Base-by-base conservation (phyloP, 768 basidiomycete species). In the Suillus clintonianus region DNA sequence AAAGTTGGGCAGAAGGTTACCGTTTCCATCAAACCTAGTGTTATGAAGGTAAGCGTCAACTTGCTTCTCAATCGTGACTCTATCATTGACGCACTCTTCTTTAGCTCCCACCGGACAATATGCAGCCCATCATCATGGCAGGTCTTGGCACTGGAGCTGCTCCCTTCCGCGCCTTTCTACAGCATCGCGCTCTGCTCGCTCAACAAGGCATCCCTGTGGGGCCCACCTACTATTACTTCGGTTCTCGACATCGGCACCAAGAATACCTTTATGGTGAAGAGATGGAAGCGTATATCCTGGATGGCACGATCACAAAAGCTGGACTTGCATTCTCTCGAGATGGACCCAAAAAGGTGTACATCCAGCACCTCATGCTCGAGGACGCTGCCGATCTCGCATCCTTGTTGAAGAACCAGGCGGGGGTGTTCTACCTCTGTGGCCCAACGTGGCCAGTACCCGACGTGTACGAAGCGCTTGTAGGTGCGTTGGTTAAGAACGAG, bases 361-460 rank as follows among this genome's bases (percentile, higher is more conserved):
- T 99, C 71, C 97, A 99, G 76, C 93, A 99, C 82, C 96, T 93
- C 84, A 99, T 99, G 95, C 81, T 87, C 45, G 89, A 97, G 72
- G 95, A 99, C 75, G 91, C 91, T 19, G 84, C 86, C 69, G 80
- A 82, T 36, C 84, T 99, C 30, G 89, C 88, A 51, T 78, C 84
- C 65, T 88, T 93, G 86, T 78, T 99, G 61, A 81, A 89, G 69
- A 81, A 88, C 62, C 84, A 89, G 65, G 71, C 84, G 47, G 95
- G 94, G 37, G 92, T 88, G 54, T 99, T 99, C 80, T 99, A 98
- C 77, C 82, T 99, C 51, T 98, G 97, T 75, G 97, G 97, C 32
- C 97, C 97, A 42, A 99, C 97, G 32, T 97, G 96, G 97, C 97
- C 97, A n/a, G 97, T 99, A 24, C 95, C 97, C 2, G 97, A 99